Base-by-base conservation (phyloP, 2,329 filamentous ascomycete genomes). In the Pseudogymnoascus sp. region DNA sequence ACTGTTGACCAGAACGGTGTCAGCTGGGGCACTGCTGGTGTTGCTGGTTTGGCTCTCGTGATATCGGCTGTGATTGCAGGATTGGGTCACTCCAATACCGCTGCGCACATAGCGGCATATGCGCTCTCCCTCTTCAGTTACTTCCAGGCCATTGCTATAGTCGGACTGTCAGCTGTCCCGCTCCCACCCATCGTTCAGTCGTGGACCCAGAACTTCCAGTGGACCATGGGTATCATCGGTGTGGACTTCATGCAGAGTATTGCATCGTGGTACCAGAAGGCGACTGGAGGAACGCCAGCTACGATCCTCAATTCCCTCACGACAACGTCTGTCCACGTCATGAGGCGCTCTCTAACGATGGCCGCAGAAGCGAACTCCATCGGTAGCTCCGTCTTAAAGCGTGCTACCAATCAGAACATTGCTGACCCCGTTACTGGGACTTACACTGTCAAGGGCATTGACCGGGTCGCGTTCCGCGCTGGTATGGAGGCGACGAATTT, bases 181-280 rank as follows among this genome's bases (percentile, higher is more conserved):
- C 83, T 96, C 61, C 93, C 93, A 6, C 93, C 93, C 0, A 90
- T 96, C 65, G 93, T 96, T 61, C 83, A 90, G 70, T 84, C 92
- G 0, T 97, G 93, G 93, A 96, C 92, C 1, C 92, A 97, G 77
- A 93, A 97, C 77, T 97, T 97, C 78, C 90, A 95, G 73, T 97
- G 93, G 93, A 94, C 89, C 71, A 94, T 97, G 91, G 93, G 93
- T 69, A 92, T 97, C 70, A 96, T 97, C 70, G 84, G 84, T 60
- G 82, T 97, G 41, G 81, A 80, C n/a, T 97, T 96, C 74, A 83
- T 97, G 77, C 91, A 97, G 77, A 80, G 80, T 58, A 89, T 96
- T 71, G 90, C 91, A 65, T 96, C 92, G 38, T 97, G 93, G 93
- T 97, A 97, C 73, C 92, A 96, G 77, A 89, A 92, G 65, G 84